Percentiles rank a stretch among this genome's conserved stretches.
phyloP scores from a whole-genome alignment of 768 basidiomycete genomes.

The Leccinum variicolor region DNA sequence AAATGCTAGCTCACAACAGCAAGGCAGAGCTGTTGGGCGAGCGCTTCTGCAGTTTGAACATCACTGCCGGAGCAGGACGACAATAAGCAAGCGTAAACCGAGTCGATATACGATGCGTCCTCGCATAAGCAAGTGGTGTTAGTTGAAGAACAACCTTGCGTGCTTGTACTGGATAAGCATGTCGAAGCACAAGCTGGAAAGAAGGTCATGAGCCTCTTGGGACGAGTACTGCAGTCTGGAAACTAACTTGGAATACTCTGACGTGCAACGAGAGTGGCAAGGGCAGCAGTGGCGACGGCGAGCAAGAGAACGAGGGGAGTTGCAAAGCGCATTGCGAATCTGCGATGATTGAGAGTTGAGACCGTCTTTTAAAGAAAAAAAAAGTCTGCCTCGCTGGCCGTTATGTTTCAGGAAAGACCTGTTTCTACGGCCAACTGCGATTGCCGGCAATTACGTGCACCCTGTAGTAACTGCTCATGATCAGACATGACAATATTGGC shows the following conservation, averaged over 20 bases:
- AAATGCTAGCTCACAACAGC: constrained; percentile 41
- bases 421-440: not conserved
- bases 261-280: constrained; percentile 18
- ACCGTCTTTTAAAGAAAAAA: too few relatives aligned
- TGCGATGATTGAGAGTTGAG: too few relatives aligned
- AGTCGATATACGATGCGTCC: constrained; percentile 40
- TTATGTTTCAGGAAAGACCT: not conserved
- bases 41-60: constrained; percentile 38
- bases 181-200: constrained; percentile 46
- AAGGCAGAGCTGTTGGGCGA: constrained; percentile 42
- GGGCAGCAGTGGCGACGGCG: constrained; percentile 11
- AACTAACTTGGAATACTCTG: constrained; percentile 24
- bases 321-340: constrained; percentile 21
- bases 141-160: constrained; percentile 42
- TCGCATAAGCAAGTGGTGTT: constrained; percentile 62
- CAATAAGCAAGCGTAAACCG: constrained; percentile 48
- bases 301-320: constrained; percentile 13
- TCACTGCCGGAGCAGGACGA: constrained; percentile 45
- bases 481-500: too few relatives aligned
- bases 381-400: not conserved
- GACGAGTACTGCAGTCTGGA: not conserved
- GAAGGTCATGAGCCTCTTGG: not conserved
- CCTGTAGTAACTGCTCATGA: not conserved
- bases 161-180: constrained; percentile 46
- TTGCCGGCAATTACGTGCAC: not conserved